A percentile compares a stretch with the other conserved stretches of the same genome.
phyloP scores from a whole-genome alignment of 2,329 filamentous ascomycete genomes.

The Plenodomus biglobosus region DNA sequence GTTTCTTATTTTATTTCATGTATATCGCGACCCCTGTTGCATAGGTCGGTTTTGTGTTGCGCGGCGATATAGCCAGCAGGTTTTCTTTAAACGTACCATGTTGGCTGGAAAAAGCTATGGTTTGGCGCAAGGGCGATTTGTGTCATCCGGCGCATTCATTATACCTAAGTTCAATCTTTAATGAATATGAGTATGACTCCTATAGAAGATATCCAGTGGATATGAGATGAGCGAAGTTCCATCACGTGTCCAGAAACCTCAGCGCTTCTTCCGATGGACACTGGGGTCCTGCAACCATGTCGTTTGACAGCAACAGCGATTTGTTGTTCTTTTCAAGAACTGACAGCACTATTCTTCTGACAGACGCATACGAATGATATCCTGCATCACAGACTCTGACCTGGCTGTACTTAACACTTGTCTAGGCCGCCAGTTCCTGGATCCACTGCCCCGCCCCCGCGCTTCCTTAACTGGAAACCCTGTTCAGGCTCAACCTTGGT shows the following conservation, averaged over 20 bases:
- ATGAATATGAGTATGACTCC: not conserved
- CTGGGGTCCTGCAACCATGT: not conserved
- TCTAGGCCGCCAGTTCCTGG: slow-evolving; percentile 3
- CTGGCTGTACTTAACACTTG: not conserved
- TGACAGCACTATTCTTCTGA: not conserved
- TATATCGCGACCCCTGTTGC: slow-evolving; percentile 8
- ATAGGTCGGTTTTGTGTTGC: not conserved
- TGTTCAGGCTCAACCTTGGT: not conserved
- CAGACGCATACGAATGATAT: not conserved
- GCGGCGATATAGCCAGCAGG: slow-evolving; percentile 1
- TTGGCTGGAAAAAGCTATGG: slow-evolving; percentile 28
- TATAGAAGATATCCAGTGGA: no score
- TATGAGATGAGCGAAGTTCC: not conserved
- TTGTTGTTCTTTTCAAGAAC: not conserved
- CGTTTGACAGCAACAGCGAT: not conserved
- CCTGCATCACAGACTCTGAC: not conserved
- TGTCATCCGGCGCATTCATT: slow-evolving; percentile 9
- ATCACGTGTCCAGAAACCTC: slow-evolving; percentile 5
- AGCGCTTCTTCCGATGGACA: not conserved
- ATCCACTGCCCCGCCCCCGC: slow-evolving; percentile 13
- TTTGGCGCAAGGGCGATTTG: slow-evolving; percentile 14
- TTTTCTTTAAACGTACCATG: slow-evolving; percentile 12
- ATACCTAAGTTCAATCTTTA: not conserved
- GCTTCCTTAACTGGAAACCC: not conserved
- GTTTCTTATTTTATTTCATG: slow-evolving; percentile 9